These are phyloP conservation scores for Closterium sp. DNA, from an alignment of 139 green algal species.

Conservation along the genomic window DNA sequence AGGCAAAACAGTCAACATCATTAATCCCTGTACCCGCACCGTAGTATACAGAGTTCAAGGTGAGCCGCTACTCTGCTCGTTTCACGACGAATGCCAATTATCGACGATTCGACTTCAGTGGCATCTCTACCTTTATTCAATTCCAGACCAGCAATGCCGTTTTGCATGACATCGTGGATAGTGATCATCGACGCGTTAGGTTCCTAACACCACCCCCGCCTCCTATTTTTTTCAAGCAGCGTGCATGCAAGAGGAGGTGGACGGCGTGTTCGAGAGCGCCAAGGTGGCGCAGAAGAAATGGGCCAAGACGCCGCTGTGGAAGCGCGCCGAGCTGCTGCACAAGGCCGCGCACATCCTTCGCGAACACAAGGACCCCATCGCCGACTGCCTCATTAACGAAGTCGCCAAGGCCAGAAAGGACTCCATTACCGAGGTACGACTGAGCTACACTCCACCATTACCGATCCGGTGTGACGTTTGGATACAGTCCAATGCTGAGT, in stretches of 20 bases:
- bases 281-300: slow-evolving; percentile 81
- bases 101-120: too few relatives aligned
- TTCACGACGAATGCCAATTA: too few relatives aligned
- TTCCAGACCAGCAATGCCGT: too few relatives aligned
- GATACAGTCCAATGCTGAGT: background rate
- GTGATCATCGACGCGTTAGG: background rate
- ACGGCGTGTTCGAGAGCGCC: slow-evolving; percentile 73
- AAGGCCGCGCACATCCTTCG: slow-evolving; percentile 70
- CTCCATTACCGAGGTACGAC: slow-evolving; percentile 57
- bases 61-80: slow-evolving; percentile 52
- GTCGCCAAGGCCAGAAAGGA: slow-evolving; percentile 91
- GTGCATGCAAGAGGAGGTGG: slow-evolving; percentile 86
- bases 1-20: slow-evolving; percentile 70
- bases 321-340: slow-evolving; percentile 80
- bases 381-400: slow-evolving; percentile 83
- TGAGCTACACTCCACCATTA: too few relatives aligned
- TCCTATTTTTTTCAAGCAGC: slow-evolving; percentile 63
- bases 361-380: slow-evolving; percentile 80
- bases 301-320: slow-evolving; percentile 84
- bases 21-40: slow-evolving; percentile 63
- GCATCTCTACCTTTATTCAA: too few relatives aligned
- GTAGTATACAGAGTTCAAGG: slow-evolving; percentile 70
- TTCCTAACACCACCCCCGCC: background rate
- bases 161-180: background rate
- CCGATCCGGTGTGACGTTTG: background rate